Percentiles rank a stretch among this genome's conserved stretches.
Evolutionary conservation across 768 basidiomycete species (phyloP).

Genomic region (Leucocoprinus leucothites): DNA sequence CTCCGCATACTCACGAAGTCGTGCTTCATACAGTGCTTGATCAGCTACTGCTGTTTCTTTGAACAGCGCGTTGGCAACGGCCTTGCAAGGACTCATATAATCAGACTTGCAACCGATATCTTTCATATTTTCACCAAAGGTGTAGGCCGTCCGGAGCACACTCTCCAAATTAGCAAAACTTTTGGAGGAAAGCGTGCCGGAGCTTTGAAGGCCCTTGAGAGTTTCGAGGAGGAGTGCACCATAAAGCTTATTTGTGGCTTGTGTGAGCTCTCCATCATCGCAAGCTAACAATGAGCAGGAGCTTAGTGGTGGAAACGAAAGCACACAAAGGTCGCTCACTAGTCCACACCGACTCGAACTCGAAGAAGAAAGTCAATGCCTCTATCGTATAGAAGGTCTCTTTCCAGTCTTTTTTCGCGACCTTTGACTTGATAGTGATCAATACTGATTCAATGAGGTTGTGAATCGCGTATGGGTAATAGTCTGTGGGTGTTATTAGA

Average conservation of each 20-base stretch:
- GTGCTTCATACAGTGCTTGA: conserved; percentile 24
- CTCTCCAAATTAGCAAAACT: conserved; percentile 30
- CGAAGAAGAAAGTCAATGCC: conserved; percentile 29
- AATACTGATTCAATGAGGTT: conserved; percentile 32
- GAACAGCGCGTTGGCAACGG: conserved; percentile 30
- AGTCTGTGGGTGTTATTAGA: conserved; percentile 21
- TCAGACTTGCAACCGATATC: conserved; percentile 17
- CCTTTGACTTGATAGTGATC: conserved; percentile 25
- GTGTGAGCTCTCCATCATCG: conserved; percentile 29
- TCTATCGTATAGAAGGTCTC: conserved; percentile 31
- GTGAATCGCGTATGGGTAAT: conserved; percentile 29
- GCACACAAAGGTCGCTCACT: conserved; percentile 18
- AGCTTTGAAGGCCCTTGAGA: conserved; percentile 28
- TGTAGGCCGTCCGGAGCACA: conserved; percentile 24
- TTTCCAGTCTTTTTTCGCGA: conserved; percentile 29
- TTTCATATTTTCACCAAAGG: conserved; percentile 25
- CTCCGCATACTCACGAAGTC: conserved; percentile 27
- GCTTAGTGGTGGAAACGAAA: not conserved
- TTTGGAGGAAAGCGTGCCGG: conserved; percentile 24
- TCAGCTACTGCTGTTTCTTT: conserved; percentile 25
- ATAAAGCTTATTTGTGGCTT: conserved; percentile 29
- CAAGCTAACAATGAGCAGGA: conserved; percentile 22
- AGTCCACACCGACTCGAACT: conserved; percentile 27
- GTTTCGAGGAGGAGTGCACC: conserved; percentile 30
- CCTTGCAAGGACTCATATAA: conserved; percentile 31